These are phyloP conservation scores for Pichia inconspicua DNA, from an alignment of 1,139 yeast species.

Conservation along the genomic window DNA sequence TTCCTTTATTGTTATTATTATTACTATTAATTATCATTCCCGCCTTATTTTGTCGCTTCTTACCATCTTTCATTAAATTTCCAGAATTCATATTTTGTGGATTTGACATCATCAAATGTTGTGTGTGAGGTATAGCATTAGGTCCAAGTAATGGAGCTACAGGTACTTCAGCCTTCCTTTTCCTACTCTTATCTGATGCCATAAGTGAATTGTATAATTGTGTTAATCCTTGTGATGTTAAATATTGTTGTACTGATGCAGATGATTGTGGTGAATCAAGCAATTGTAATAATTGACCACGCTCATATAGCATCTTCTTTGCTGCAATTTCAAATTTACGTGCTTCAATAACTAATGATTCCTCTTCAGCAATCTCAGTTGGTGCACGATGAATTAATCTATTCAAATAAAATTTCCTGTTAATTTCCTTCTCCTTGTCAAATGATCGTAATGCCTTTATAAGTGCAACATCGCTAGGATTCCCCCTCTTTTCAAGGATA, in stretches of 20 bases:
- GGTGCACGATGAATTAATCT: conserved; percentile 77
- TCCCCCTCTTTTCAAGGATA: conserved; percentile 30
- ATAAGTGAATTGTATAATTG: conserved; percentile 76
- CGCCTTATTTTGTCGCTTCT: conserved; percentile 1
- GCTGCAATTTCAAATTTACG: conserved; percentile 90
- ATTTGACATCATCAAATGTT: conserved; percentile 26
- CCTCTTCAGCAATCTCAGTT: conserved; percentile 97
- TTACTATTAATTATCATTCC: background rate
- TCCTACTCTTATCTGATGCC: conserved; percentile 65
- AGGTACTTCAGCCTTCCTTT: conserved; percentile 42
- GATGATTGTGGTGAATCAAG: conserved; percentile 86
- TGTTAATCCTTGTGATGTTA: conserved; percentile 83
- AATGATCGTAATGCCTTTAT: conserved; percentile 43
- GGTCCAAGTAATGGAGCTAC: conserved; percentile 53
- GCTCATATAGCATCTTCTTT: conserved; percentile 75
- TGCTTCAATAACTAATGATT: conserved; percentile 86
- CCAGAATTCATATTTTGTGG: conserved; percentile 18
- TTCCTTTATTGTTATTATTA: background rate
- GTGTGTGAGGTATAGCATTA: conserved; percentile 41
- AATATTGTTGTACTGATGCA: conserved; percentile 67
- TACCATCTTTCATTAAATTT: background rate
- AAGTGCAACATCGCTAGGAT: conserved; percentile 41
- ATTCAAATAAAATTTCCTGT: conserved; percentile 73
- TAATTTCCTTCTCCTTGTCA: conserved; percentile 60
- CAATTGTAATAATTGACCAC: conserved; percentile 69